Evolutionary conservation across 106 monocot genomes (phyloP), one percentile per base, ranked within the genome.

Genomic region (Apostasia shenzhenica): DNA sequence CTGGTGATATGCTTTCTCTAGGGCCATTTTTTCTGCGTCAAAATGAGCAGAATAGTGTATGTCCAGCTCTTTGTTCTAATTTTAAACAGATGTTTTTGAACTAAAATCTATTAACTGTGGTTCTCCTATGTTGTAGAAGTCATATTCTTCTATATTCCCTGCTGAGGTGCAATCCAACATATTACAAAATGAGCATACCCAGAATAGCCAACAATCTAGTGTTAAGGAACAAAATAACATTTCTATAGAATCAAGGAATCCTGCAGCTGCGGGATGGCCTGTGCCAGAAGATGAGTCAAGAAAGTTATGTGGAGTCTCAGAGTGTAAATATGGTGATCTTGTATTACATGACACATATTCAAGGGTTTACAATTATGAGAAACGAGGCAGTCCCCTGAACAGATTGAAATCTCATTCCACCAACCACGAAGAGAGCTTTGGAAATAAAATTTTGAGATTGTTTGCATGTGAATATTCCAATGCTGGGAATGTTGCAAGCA

Each of bases 21-120:
- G 59, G 63, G 59, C 41, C 57, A 43, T 59, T 49, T 74, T 11
- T 1, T 63, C 54, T 40, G 7, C 62, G 14, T 64, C 42, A 45
- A 62, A 48, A 64, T 67, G 67, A 67, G 41, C 48, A 52, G 45
- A 74, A 61, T 50, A 45, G 41, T 45, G 5, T 45, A 46, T 59
- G 42, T 4, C 51, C 55, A 63, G 2, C 55, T 1, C n/a, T 61
- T 49, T 48, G 47, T 5, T 60, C 61, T 10, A 48, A 41, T 54
- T 26, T 60, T 54, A 45, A 67, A 61, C 48, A 8, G 45, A 69
- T 65, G 54, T 6, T 50, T 57, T 57, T 67, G 42, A 56, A 39
- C n/a, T 38, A 52, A 12, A 50, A 4, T 45, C 37, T 14, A 52
- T 6, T 59, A 11, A 43, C 45, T 56, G 13, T 73, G 6, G 5